Conservation (phyloP, 2,329 filamentous ascomycete species). For the Xenoacremonium recifei region DNA sequence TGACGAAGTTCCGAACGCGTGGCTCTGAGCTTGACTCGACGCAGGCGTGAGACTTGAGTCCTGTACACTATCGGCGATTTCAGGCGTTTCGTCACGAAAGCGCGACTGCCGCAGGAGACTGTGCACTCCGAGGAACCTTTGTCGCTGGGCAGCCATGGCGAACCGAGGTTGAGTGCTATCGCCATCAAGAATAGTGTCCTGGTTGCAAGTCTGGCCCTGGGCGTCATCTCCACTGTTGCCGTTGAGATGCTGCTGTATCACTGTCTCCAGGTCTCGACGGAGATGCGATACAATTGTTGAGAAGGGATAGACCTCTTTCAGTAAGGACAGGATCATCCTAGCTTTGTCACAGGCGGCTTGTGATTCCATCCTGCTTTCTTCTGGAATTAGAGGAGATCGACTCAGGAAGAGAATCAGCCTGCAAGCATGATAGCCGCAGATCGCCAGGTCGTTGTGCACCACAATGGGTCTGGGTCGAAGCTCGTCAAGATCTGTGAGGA, state of each 20-base stretch:
- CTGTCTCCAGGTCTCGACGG: conserved; percentile 21
- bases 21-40: no score
- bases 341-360: no score
- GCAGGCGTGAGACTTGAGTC: no score
- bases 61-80: no score
- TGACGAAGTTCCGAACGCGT: no score
- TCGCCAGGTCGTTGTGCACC: conserved; percentile 40
- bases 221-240: no score
- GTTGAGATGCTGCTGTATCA: conserved; percentile 25
- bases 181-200: conserved; percentile 10
- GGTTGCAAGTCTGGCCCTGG: conserved; percentile 22
- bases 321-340: no score
- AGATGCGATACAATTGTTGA: conserved; percentile 24
- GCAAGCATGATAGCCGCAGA: conserved; percentile 42
- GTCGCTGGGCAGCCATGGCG: conserved; percentile 21
- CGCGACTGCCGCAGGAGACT: conserved; percentile 38
- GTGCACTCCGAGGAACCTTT: conserved; percentile 36
- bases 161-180: conserved; percentile 13
- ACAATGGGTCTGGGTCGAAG: conserved; percentile 25
- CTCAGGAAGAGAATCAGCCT: conserved; percentile 39
- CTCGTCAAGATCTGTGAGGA: conserved; percentile 33
- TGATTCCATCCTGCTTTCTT: no score
- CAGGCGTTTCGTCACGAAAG: conserved; percentile 40
- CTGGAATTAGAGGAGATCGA: no score
- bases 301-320: no score